Base-by-base conservation (phyloP, 306 rosid species). In the Dalbergia cochinchinensis region DNA sequence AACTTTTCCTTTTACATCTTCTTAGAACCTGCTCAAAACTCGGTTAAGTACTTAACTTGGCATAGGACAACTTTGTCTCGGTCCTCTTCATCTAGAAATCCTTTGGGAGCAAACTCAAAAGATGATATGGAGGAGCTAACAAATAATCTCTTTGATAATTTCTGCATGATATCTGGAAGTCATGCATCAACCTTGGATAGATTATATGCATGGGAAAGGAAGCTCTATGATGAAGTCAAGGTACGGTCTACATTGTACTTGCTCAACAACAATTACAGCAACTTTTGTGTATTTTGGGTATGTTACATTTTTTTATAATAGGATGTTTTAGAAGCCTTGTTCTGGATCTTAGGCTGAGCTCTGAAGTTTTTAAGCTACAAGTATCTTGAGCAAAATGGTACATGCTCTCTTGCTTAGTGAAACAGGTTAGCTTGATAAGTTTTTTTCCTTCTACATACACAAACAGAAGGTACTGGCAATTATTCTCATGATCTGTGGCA, bases 101-200 rank as follows among this genome's bases (percentile, higher is more conserved):
- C 84, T 26, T 70, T 87, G 83, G 93, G 88, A 72, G 89, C 81
- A 71, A 89, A 87, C 87, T 83, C 90, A 55, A 94, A 80, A 81
- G 98, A 91, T 65, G 90, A 88, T 83, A 78, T 57, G 3, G 98
- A 86, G 57, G 91, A 88, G 66, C 75, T 64, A 19, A 63, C 86
- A 60, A 78, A 79, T 78, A 80, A 87, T 85, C 81, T 87, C 42
- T 90, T 94, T 59, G 92, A 91, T 82, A 86, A 86, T 78, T 84
- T 82, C 78, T 91, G 93, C 86, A 94, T 94, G 98, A 88, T 55
- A 69, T 92, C 97, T 4, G 93, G 97, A 54, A 91, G 98, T 77
- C 98, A 94, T 79, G 97, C 92, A 57, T 94, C 98, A 51, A 94
- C 98, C 51, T 87, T 94, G 91, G 98, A 94, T 86, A 89, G 98